Conservation (phyloP, 768 basidiomycete genomes). For the Trametes elegans region DNA sequence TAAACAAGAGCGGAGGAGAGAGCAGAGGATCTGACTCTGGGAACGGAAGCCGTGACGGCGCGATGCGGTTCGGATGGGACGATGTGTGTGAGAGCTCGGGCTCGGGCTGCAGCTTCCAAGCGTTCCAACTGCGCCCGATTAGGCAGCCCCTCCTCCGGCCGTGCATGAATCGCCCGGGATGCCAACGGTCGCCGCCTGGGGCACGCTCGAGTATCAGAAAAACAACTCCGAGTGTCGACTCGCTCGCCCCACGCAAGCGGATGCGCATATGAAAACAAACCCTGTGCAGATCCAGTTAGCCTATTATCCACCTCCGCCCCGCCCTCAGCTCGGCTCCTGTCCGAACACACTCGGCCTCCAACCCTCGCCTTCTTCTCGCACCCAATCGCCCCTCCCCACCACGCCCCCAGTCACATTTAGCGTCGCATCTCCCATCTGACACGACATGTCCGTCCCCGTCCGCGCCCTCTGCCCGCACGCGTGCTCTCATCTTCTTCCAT, state of each 20-base stretch:
- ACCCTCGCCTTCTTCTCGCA: too few relatives aligned
- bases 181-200: slow-evolving; percentile 15
- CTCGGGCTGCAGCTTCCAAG: slow-evolving; percentile 17
- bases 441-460: too few relatives aligned
- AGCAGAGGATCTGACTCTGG: not conserved
- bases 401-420: too few relatives aligned
- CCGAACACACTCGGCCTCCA: too few relatives aligned
- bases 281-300: too few relatives aligned
- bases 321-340: too few relatives aligned
- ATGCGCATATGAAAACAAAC: too few relatives aligned
- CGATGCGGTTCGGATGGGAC: not conserved
- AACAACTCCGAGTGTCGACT: too few relatives aligned
- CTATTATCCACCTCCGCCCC: too few relatives aligned
- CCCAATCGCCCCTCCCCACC: not conserved
- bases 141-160: slow-evolving; percentile 9
- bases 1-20: not conserved
- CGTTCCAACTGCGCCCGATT: slow-evolving; percentile 14
- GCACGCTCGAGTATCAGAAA: slow-evolving; percentile 14
- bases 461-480: not conserved
- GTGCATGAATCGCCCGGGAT: slow-evolving; percentile 8
- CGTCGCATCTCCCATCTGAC: too few relatives aligned
- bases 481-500: slow-evolving; percentile 2
- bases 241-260: too few relatives aligned
- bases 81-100: slow-evolving; percentile 20
- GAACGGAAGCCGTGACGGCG: slow-evolving; percentile 20